A percentile compares a stretch with the other conserved stretches of the same genome.
Evolutionary conservation across 2,329 filamentous ascomycete species (phyloP).

Genomic region (Calonectria crousiana): DNA sequence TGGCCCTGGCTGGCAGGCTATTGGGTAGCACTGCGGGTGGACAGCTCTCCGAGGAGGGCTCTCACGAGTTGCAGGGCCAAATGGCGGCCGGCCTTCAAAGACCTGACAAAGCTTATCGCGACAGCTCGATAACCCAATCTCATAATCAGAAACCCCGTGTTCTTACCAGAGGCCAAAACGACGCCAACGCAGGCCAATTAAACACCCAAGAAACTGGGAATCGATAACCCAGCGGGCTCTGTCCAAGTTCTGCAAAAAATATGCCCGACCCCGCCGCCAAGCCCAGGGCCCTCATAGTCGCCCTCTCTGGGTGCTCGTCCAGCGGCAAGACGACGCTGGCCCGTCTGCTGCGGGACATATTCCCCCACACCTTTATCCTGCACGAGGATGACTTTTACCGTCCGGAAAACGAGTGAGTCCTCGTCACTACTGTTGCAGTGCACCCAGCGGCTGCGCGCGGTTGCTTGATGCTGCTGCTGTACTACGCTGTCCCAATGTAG

Average conservation of each 20-base stretch:
- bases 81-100: background rate
- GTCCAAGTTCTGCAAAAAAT: slow-evolving; percentile 28
- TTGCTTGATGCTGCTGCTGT: background rate
- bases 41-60: background rate
- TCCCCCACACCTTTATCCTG: slow-evolving; percentile 83
- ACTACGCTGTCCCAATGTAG: background rate
- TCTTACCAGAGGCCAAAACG: background rate
- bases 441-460: background rate
- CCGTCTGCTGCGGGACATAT: slow-evolving; percentile 84
- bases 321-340: slow-evolving; percentile 96
- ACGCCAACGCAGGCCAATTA: background rate
- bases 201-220: background rate
- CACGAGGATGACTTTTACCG: slow-evolving; percentile 98
- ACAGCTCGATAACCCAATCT: background rate
- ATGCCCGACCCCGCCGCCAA: slow-evolving; percentile 50
- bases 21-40: background rate
- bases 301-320: slow-evolving; percentile 89
- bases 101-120: background rate
- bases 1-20: background rate
- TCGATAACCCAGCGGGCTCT: too few species aligned
- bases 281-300: slow-evolving; percentile 73
- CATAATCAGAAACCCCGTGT: background rate
- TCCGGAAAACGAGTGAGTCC: slow-evolving; percentile 75
- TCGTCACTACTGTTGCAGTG: background rate
- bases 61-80: background rate